Percentiles rank a stretch among this genome's conserved stretches.
Evolutionary conservation across 75 land plant species (phyloP).

Genomic region (Sequoia sempervirens): DNA sequence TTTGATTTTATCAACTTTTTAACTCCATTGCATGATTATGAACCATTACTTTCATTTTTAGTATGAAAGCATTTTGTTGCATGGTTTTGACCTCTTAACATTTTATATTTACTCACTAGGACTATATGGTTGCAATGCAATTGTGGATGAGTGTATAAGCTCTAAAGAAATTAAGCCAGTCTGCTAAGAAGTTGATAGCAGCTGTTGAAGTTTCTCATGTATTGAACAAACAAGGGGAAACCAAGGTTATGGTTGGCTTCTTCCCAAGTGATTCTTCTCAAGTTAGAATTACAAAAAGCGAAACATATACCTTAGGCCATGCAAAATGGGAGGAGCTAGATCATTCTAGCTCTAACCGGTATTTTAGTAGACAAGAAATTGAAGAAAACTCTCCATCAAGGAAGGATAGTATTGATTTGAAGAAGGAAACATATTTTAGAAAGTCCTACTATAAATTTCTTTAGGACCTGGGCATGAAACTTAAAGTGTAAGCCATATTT

Average conservation of each 20-base stretch:
- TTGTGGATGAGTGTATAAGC: background rate
- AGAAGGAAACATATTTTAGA: constrained; percentile 76
- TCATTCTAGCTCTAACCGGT: constrained; percentile 57
- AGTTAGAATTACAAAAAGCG: constrained; percentile 33
- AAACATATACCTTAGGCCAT: constrained; percentile 22
- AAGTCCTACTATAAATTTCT: constrained; percentile 82
- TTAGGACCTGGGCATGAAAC: constrained; percentile 81
- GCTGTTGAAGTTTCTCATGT: background rate
- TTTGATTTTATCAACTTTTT: background rate
- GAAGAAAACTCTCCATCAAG: constrained; percentile 85
- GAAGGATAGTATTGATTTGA: constrained; percentile 75
- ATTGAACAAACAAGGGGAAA: background rate
- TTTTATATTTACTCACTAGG: background rate
- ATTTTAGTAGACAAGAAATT: constrained; percentile 67
- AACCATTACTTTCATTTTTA: background rate
- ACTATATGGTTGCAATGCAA: background rate
- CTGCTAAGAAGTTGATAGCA: background rate
- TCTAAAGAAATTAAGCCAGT: background rate
- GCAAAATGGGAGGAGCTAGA: constrained; percentile 53
- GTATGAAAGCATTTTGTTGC: background rate
- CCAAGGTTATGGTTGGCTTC: constrained; percentile 23
- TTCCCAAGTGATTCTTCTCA: constrained; percentile 34
- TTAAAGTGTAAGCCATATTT: constrained; percentile 62
- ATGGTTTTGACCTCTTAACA: background rate
- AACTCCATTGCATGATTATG: background rate